These are phyloP conservation scores for Magnusiomyces fungicola DNA, from an alignment of 1,139 yeast genomes.

Conservation along the genomic window DNA sequence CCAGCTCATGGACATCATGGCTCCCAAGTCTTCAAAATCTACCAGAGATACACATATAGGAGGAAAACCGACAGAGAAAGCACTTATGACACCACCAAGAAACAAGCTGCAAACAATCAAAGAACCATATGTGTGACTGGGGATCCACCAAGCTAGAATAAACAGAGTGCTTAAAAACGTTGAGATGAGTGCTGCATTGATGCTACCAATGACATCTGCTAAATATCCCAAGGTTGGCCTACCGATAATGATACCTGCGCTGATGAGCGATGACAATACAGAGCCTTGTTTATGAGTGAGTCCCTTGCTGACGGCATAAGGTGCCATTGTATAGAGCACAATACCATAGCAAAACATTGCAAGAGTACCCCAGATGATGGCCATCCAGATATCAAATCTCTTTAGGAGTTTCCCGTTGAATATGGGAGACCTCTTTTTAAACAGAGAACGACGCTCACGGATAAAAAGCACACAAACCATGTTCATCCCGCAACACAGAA, in stretches of 20 bases:
- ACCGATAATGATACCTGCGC: constrained; percentile 58
- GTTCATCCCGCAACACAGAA: constrained; percentile 36
- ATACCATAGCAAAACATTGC: constrained; percentile 52
- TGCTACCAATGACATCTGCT: constrained; percentile 54
- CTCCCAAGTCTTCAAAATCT: constrained; percentile 41
- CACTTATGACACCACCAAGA: constrained; percentile 47
- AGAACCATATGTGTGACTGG: constrained; percentile 47
- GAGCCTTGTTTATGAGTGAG: constrained; percentile 50
- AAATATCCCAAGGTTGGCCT: constrained; percentile 54
- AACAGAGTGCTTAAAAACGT: constrained; percentile 29
- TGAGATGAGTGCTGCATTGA: constrained; percentile 40
- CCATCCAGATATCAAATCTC: constrained; percentile 35
- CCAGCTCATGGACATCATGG: constrained; percentile 56
- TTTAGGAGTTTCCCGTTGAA: constrained; percentile 23
- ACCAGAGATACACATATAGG: constrained; percentile 45
- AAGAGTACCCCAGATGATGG: constrained; percentile 49
- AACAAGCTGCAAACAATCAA: constrained; percentile 42
- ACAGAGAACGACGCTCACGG: constrained; percentile 18
- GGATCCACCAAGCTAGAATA: constrained; percentile 55
- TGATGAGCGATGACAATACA: constrained; percentile 51
- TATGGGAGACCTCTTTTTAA: constrained; percentile 23
- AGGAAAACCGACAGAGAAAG: constrained; percentile 33
- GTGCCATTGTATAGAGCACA: constrained; percentile 52
- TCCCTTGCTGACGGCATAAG: constrained; percentile 57
- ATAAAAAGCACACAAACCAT: constrained; percentile 38